Evolutionary conservation across 495 filamentous ascomycete species (phyloP).

Genomic region (Sabuloglossum arenarium): DNA sequence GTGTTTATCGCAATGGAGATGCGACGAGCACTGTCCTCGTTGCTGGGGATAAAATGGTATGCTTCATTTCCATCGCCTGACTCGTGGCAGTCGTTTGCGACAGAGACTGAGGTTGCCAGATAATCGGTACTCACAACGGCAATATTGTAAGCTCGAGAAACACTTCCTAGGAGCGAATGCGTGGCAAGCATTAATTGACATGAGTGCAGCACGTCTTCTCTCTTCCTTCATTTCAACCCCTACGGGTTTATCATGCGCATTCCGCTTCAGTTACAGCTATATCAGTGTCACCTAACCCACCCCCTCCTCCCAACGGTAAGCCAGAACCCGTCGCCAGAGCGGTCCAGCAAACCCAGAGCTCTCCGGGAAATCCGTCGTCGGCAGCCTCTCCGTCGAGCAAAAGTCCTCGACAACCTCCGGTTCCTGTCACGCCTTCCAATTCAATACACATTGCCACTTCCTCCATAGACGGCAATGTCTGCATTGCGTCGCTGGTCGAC

Average conservation of each 20-base stretch:
- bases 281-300: conserved; percentile 79
- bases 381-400: conserved; percentile 27
- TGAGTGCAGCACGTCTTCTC: conserved; percentile 55
- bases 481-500: conserved; percentile 61
- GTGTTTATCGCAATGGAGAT: conserved; percentile 85
- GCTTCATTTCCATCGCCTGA: conserved; percentile 6
- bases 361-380: conserved; percentile 25
- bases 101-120: conserved; percentile 25
- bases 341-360: conserved; percentile 24
- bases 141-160: conserved; percentile 54
- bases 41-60: conserved; percentile 89
- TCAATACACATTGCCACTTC: conserved; percentile 81
- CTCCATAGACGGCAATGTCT: conserved; percentile 90
- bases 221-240: conserved; percentile 52
- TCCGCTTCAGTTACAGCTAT: conserved; percentile 73
- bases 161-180: conserved; percentile 8
- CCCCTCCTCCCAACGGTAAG: conserved; percentile 40
- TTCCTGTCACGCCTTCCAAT: conserved; percentile 58
- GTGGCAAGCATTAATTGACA: conserved; percentile 1
- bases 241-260: conserved; percentile 79
- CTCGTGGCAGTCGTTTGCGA: neutral
- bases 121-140: conserved; percentile 90
- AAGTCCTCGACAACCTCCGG: conserved; percentile 25
- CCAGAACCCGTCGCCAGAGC: conserved; percentile 27
- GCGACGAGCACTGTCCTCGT: conserved; percentile 77